Base-by-base conservation (phyloP, 2,329 filamentous ascomycete species). In the Celoporthe dispersa region DNA sequence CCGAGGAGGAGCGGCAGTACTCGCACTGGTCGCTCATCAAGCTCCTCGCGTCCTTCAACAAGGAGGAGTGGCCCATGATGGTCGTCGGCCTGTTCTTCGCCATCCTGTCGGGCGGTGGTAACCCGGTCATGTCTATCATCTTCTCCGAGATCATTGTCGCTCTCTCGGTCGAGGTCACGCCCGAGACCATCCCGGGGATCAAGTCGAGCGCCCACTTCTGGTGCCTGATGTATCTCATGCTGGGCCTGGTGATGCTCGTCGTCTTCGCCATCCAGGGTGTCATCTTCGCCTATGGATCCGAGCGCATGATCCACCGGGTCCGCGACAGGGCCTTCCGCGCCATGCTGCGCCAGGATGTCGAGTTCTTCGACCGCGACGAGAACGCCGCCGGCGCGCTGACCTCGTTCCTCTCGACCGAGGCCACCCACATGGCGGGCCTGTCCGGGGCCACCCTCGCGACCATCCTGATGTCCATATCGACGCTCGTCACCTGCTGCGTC, bases 321-420 rank as follows among this genome's bases (percentile, higher is more conserved):
- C 89, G 96, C 75, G 90, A 96, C 79, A 85, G 85, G 69, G 92
- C 94, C 8, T 98, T 99, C 84, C 87, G 94, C 41, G 86, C 91
- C 33, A 94, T 98, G 83, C 88, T 98, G 66, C 92, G 94, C 73
- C 95, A 98, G 80, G 96, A 98, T 73, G 94, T 98, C 70, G 84
- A 90, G 37, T 98, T 94, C 80, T 99, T 98, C 75, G 96, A 98
- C 79, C 86, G 86, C 60, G 93, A 97, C 73, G 92, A 96, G 79
- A 97, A 98, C 79, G 94, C 92, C 8, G 91, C 94, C 8, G 96
- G 96, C 73, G 92, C 94, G 0, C 83, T 99, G 75, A 97, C 94
- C 0, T 93, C 92, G 0, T 96, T 97, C 81, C 84, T 98, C 16
- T 94, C 93, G 2, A 97, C 93, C 0, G 92, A 97, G 80, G 94